Base-by-base conservation (phyloP, 805 yeast genomes). In the Kuraishia hungarica region DNA sequence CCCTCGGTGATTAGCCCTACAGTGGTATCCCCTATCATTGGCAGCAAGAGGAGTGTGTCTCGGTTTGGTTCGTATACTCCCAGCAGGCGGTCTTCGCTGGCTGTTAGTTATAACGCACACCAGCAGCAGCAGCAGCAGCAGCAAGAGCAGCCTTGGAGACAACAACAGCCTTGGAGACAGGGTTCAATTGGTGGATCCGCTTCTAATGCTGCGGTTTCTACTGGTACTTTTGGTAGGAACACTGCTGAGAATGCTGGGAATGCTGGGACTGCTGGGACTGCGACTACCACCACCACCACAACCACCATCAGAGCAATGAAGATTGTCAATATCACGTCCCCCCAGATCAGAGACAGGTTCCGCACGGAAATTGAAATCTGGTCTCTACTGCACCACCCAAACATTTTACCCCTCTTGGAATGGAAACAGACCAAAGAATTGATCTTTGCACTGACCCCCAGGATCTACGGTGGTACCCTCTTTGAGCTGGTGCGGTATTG, bases 311-410 rank as follows among this genome's bases (percentile, higher is more conserved):
- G 53, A 13, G 66, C 70, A 52, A 57, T 73, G 61, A 62, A 70
- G 56, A 57, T 68, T 39, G 62, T 69, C 54, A 59, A 65, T 50
- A 55, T 50, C 62, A 60, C 61, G 60, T 76, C 74, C 68, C 77
- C 74, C 22, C 70, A 69, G 58, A 83, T 84, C 8, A 78, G 80
- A 53, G 71, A 74, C 19, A 81, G 85, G 39, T 86, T 89, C 62
- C 77, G 78, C 56, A 80, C 82, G 58, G 98, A 92, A 63, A 83
- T 88, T 1, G 64, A 76, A 1, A 80, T 91, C 8, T 92, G 98
- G 98, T 77, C 80, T 53, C 70, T 76, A 48, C 70, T 91, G 54
- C 65, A 82, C 20, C 93, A 90, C 68, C 74, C 78, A 19, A 77
- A 84, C 61, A 78, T 91, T 19, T 67, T 92, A 39, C 85, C 86